These are phyloP conservation scores for Colletotrichum melonis DNA, from an alignment of 2,329 filamentous ascomycete genomes.

Conservation along the genomic window DNA sequence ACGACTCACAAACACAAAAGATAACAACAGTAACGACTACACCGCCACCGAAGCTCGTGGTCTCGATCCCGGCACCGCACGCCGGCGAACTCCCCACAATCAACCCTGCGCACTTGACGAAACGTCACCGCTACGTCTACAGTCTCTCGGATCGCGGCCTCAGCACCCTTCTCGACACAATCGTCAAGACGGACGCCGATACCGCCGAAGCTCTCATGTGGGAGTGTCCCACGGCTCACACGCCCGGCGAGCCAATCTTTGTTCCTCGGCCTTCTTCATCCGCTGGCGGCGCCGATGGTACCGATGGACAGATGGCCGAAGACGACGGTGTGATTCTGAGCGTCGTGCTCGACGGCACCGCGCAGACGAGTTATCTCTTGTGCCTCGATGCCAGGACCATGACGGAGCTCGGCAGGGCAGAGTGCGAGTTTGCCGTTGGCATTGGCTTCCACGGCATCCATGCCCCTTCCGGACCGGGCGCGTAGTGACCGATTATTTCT, in stretches of 20 bases:
- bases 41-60: constrained; percentile 19
- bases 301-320: constrained; percentile 53
- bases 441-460: constrained; percentile 76
- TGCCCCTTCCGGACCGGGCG: constrained; percentile 34
- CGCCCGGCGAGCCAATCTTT: constrained; percentile 78
- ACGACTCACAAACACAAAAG: background rate
- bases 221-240: constrained; percentile 68
- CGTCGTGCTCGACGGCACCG: constrained; percentile 72
- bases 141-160: constrained; percentile 65
- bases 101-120: constrained; percentile 66
- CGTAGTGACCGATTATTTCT: background rate
- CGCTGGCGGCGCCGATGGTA: constrained; percentile 24
- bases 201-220: constrained; percentile 66
- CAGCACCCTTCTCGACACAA: constrained; percentile 69
- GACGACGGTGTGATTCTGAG: constrained; percentile 73
- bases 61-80: constrained; percentile 61
- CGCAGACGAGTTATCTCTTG: constrained; percentile 71
- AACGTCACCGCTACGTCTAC: constrained; percentile 71
- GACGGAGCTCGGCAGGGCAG: constrained; percentile 72
- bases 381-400: constrained; percentile 73
- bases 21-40: constrained; percentile 32
- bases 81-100: constrained; percentile 74
- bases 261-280: constrained; percentile 52
- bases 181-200: constrained; percentile 73
- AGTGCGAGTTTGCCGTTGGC: constrained; percentile 68